Base-by-base conservation (phyloP, 1,139 yeast genomes). In the Saccharomycopsis hybrid region DNA sequence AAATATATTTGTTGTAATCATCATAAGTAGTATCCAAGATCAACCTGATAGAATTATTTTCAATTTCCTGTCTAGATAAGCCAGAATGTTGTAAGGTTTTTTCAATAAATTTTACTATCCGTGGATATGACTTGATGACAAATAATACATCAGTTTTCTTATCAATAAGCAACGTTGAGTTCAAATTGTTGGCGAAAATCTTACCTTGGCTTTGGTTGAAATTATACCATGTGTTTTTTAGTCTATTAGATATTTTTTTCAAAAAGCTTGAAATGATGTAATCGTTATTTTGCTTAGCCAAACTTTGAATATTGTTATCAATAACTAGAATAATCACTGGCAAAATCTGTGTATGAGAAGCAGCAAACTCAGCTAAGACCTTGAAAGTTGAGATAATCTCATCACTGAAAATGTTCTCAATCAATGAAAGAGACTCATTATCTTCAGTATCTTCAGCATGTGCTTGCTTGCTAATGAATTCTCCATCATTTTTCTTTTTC, bases 401-500 rank as follows among this genome's bases (percentile, higher is more conserved):
- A 30, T 48, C 49, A 2, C 50, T 46, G 29, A 55, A 55, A 18
- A 55, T 55, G 9, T 47, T 58, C 57, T 65, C 78, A 47, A 69
- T 64, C 29, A 45, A 24, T 9, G 46, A 28, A 2, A 24, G 9
- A 3, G 53, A 29, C 13, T 43, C 13, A 25, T 30, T 32, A 28
- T 38, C 47, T 7, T 25, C 38, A 13, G 32, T 31, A 9, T 47
- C 45, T n/a, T 43, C 49, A 32, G 27, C 36, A 27, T 43, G 25
- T n/a, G n/a, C n/a, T n/a, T n/a, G n/a, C 33, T 47, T 46, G 25
- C 43, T 42, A 31, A 5, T 45, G 27, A 39, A n/a, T n/a, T 42
- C 5, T n/a, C n/a, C n/a, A 27, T 29, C n/a, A 25, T 65, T 72
- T 47, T 65, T 62, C 11, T 62, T 57, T 11, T 59, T 55, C n/a